Conservation (phyloP, 2,329 filamentous ascomycete genomes). For the Cladosporium sp. region DNA sequence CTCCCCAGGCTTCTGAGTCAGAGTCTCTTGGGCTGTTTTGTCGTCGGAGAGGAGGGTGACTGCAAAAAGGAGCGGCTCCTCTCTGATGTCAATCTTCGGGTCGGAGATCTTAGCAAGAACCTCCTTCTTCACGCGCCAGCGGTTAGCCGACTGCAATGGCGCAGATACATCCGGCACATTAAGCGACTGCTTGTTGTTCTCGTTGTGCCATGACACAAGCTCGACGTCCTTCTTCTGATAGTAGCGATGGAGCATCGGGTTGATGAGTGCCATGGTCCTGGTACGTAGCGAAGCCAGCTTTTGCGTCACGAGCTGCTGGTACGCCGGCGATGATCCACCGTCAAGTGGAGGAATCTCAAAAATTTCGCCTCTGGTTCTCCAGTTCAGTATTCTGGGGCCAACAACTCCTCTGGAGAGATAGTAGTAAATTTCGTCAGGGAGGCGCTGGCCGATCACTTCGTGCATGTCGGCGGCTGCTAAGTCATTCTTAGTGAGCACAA, state of each 20-base stretch:
- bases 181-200: slow-evolving; percentile 54
- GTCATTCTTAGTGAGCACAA: slow-evolving; percentile 69
- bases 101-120: slow-evolving; percentile 1
- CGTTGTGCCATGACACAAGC: slow-evolving; percentile 80
- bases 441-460: slow-evolving; percentile 82
- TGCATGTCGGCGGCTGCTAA: slow-evolving; percentile 78
- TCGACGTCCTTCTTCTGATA: slow-evolving; percentile 76
- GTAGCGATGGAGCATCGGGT: slow-evolving; percentile 75
- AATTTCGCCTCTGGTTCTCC: slow-evolving; percentile 75
- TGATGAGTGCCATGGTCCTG: slow-evolving; percentile 71
- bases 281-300: slow-evolving; percentile 72
- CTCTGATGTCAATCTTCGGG: slow-evolving; percentile 17
- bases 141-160: slow-evolving; percentile 36
- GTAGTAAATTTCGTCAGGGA: slow-evolving; percentile 85
- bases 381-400: slow-evolving; percentile 72
- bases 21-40: slow-evolving; percentile 66
- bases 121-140: slow-evolving; percentile 64
- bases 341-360: slow-evolving; percentile 80
- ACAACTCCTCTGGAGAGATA: slow-evolving; percentile 84
- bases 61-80: slow-evolving; percentile 43
- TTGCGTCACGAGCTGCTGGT: slow-evolving; percentile 71
- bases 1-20: slow-evolving; percentile 42
- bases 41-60: slow-evolving; percentile 61
- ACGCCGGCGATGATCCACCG: slow-evolving; percentile 73
- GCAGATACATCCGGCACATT: slow-evolving; percentile 23